Conservation (phyloP, 1,139 yeast genomes). For the Yamadazyma songkhlaensis region DNA sequence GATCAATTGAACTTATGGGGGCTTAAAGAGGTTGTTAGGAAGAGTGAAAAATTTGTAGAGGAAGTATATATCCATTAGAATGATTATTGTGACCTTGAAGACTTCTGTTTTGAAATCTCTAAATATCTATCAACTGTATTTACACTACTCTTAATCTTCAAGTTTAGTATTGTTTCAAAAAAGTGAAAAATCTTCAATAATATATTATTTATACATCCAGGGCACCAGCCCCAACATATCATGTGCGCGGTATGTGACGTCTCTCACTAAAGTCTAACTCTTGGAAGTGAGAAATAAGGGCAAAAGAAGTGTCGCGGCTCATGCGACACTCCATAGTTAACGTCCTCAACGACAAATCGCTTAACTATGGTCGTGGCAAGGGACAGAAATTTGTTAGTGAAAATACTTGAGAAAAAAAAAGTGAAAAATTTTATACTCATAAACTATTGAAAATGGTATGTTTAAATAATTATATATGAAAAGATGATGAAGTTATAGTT, state of each 20-base stretch:
- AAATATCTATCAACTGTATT: no score
- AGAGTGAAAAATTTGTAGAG: no score
- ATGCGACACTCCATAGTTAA: background rate
- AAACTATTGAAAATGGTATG: conserved; percentile 9
- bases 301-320: background rate
- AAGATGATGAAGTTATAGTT: background rate
- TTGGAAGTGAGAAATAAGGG: background rate
- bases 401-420: conserved; percentile 5
- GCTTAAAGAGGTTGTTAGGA: background rate
- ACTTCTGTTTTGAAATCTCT: no score
- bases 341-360: background rate
- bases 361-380: conserved; percentile 3
- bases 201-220: background rate
- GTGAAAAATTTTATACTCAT: conserved; percentile 7
- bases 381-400: background rate
- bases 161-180: no score
- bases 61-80: no score
- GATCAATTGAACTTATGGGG: no score
- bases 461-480: background rate
- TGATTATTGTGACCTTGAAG: no score
- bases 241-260: conserved; percentile 1
- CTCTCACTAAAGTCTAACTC: background rate
- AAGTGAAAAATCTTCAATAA: no score
- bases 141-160: no score
- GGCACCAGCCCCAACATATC: background rate